These are phyloP conservation scores for Liriodendron chinense DNA, from an alignment of 164 flowering plant genomes.

Conservation along the genomic window DNA sequence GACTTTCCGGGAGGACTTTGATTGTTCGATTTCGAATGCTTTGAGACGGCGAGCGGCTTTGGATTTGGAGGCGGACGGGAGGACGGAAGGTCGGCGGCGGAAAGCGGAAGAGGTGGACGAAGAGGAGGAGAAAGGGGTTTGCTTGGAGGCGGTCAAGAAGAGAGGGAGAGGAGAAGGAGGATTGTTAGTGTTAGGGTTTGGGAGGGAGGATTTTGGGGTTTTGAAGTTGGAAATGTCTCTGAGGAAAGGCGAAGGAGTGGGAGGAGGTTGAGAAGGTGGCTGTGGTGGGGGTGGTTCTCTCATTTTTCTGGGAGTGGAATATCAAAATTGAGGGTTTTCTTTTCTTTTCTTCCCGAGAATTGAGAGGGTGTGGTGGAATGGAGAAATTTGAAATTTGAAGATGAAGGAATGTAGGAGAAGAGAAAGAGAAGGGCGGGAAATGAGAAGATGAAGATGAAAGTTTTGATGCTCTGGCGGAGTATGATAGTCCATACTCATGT, in stretches of 20 bases:
- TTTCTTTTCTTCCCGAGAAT: not conserved
- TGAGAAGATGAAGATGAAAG: not conserved
- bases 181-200: conserved; percentile 7
- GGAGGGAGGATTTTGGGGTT: conserved; percentile 58
- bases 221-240: conserved; percentile 78
- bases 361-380: not conserved
- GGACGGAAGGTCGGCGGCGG: conserved; percentile 30
- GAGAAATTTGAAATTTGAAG: not conserved
- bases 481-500: not conserved
- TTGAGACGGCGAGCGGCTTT: conserved; percentile 50
- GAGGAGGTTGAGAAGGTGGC: conserved; percentile 19
- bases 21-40: conserved; percentile 77
- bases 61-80: conserved; percentile 29
- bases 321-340: not conserved
- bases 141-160: conserved; percentile 72
- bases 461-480: not conserved
- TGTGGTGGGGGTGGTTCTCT: not conserved
- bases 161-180: conserved; percentile 36
- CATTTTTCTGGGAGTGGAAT: not conserved
- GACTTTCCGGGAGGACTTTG: conserved; percentile 65
- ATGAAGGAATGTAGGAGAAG: not conserved
- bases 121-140: conserved; percentile 42
- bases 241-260: conserved; percentile 44
- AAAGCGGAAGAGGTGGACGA: conserved; percentile 5
- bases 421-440: not conserved